Evolutionary conservation across 208 protist species (phyloP), one percentile per base, ranked within the genome.

Genomic region (Trypanosoma grayi): DNA sequence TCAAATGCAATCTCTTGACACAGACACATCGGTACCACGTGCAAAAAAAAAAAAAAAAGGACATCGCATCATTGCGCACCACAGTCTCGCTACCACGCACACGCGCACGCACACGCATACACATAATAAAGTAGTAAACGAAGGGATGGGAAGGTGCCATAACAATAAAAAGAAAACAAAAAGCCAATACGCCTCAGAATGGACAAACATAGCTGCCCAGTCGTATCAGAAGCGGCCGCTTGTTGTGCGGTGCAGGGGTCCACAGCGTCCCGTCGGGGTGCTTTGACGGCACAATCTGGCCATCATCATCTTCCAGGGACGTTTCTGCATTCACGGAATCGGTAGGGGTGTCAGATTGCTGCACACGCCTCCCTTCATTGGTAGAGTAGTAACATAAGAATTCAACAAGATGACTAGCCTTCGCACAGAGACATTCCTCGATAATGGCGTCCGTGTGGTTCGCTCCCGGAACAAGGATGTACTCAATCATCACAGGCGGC

Each of bases 381-480:
- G n/a, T n/a, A n/a, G n/a, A n/a, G 66, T 87, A 91, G 73, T 74
- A 75, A 44, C 41, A 68, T 18, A 94, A 60, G 47, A 90, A 91
- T 52, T 94, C 84, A 0, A 88, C 77, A 37, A 85, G 55, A 60
- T 86, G 79, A 56, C 82, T 92, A 60, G 71, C 71, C 18, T 70
- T 65, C n/a, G 67, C 76, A 0, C 56, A 68, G 7, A 94, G 66
- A 5, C 78, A 75, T 63, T 94, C 84, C 58, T 94, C 88, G 34
- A 94, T 77, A 58, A 94, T 90, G 40, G 81, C 64, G 69, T 90
- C 81, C 8, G 88, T 94, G 75, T 94, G 88, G 14, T 70, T 85
- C 7, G 83, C 84, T 10, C 76, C 81, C 2, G 77, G 80, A 18
- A 94, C n/a, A n/a, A n/a, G n/a, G n/a, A n/a, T n/a, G n/a, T n/a